Conservation (phyloP, 2,329 filamentous ascomycete genomes). For the Dactylonectria macrodidyma region DNA sequence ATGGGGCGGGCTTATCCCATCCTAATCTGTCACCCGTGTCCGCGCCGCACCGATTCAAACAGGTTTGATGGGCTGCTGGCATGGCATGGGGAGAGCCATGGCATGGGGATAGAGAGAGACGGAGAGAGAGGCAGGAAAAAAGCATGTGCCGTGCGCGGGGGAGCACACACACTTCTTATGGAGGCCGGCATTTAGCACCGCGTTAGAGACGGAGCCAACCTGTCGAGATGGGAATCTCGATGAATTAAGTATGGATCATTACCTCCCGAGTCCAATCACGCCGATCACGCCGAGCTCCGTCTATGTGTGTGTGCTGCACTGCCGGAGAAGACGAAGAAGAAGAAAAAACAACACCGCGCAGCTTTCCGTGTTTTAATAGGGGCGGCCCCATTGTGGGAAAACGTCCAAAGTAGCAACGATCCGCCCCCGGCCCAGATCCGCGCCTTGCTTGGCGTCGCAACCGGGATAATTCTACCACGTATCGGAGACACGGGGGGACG, state of each 20-base stretch:
- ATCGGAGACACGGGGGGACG: slow-evolving; percentile 35
- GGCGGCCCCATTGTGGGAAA: background rate
- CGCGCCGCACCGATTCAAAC: background rate
- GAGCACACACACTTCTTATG: background rate
- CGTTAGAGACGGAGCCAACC: background rate
- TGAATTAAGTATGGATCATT: background rate
- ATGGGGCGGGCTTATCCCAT: background rate
- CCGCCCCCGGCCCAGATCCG: background rate
- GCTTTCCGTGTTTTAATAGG: background rate
- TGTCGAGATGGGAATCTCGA: background rate
- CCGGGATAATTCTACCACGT: slow-evolving; percentile 40
- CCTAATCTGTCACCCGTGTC: background rate
- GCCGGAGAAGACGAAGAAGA: background rate
- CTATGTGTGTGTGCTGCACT: background rate
- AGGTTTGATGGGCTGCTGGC: background rate
- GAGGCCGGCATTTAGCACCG: background rate
- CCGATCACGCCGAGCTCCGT: background rate
- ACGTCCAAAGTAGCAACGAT: background rate
- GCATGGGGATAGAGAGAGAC: too few relatives aligned
- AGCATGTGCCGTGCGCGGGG: background rate
- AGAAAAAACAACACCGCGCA: too few relatives aligned
- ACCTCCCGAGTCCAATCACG: background rate
- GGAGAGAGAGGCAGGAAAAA: background rate
- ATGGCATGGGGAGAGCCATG: too few relatives aligned
- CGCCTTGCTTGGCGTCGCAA: background rate